Conservation (phyloP, 1,284 basidiomycete species). For the Wolfiporia cocos region DNA sequence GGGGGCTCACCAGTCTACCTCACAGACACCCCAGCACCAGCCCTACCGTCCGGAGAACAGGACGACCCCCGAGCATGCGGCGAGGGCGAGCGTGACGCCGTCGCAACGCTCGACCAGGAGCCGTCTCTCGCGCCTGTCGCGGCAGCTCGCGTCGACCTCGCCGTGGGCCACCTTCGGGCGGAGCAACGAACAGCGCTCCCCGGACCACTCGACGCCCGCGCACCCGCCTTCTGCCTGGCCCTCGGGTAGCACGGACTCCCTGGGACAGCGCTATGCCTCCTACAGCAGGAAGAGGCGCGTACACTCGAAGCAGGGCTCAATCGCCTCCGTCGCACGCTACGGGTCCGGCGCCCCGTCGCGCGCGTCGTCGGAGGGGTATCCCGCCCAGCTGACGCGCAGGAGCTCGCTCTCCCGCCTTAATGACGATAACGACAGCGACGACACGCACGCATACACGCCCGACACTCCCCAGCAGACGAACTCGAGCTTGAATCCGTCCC, state of each 20-base stretch:
- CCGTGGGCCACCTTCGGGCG: slow-evolving; percentile 41
- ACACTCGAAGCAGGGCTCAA: slow-evolving; percentile 5
- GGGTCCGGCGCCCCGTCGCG: slow-evolving; percentile 4
- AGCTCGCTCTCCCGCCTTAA: slow-evolving; percentile 6
- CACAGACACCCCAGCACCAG: background rate
- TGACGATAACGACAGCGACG: slow-evolving; percentile 6
- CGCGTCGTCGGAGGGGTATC: slow-evolving; percentile 2
- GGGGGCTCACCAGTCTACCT: background rate
- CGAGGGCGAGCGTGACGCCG: background rate
- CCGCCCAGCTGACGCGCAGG: slow-evolving; percentile 3
- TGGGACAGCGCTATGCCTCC: slow-evolving; percentile 10
- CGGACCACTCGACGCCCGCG: background rate
- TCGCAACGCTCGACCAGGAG: slow-evolving; percentile 11
- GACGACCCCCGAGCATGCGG: background rate
- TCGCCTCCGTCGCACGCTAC: slow-evolving; percentile 7
- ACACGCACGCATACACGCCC: slow-evolving; percentile 1
- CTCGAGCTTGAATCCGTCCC: too few relatives aligned
- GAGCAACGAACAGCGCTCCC: slow-evolving; percentile 2
- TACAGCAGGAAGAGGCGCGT: slow-evolving; percentile 10
- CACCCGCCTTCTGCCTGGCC: slow-evolving; percentile 13
- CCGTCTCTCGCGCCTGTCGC: slow-evolving; percentile 20
- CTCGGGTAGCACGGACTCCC: slow-evolving; percentile 19
- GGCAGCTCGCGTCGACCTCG: slow-evolving; percentile 21
- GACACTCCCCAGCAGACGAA: background rate
- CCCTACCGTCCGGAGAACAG: background rate